Conservation (phyloP, 495 filamentous ascomycete genomes). For the Cladorrhinum samala region DNA sequence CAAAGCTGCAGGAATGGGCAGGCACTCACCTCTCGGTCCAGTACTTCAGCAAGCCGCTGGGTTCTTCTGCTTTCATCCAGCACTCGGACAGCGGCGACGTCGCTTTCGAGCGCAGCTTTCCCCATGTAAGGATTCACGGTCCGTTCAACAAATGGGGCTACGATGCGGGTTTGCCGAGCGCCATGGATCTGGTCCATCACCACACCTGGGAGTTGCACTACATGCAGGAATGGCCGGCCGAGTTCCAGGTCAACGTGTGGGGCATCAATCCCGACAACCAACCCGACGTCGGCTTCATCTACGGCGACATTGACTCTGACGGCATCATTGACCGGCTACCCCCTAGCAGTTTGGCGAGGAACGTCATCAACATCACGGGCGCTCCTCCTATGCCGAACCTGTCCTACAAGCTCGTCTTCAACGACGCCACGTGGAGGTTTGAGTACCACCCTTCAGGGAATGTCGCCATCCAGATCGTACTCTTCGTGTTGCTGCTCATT, state of each 20-base stretch:
- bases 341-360: slow-evolving; percentile 50
- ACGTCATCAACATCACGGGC: slow-evolving; percentile 56
- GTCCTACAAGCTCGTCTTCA: slow-evolving; percentile 49
- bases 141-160: slow-evolving; percentile 64
- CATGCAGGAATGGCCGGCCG: slow-evolving; percentile 59
- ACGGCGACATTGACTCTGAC: slow-evolving; percentile 35
- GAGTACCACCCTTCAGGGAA: slow-evolving; percentile 50
- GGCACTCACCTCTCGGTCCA: slow-evolving; percentile 62
- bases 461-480: slow-evolving; percentile 48
- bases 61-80: slow-evolving; percentile 59
- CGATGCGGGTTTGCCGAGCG: slow-evolving; percentile 55
- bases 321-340: slow-evolving; percentile 58
- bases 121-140: slow-evolving; percentile 57
- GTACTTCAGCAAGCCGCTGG: slow-evolving; percentile 60
- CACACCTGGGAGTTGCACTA: slow-evolving; percentile 57
- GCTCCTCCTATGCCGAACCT: slow-evolving; percentile 50
- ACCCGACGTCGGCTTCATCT: slow-evolving; percentile 45
- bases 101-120: slow-evolving; percentile 48
- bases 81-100: slow-evolving; percentile 48
- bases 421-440: slow-evolving; percentile 52
- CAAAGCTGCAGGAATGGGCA: slow-evolving; percentile 54
- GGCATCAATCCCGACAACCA: slow-evolving; percentile 61
- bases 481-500: slow-evolving; percentile 53
- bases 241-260: slow-evolving; percentile 63
- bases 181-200: slow-evolving; percentile 47